Base-by-base conservation (phyloP, 2,329 filamentous ascomycete species). In the Lasiodiplodia gonubiensis region DNA sequence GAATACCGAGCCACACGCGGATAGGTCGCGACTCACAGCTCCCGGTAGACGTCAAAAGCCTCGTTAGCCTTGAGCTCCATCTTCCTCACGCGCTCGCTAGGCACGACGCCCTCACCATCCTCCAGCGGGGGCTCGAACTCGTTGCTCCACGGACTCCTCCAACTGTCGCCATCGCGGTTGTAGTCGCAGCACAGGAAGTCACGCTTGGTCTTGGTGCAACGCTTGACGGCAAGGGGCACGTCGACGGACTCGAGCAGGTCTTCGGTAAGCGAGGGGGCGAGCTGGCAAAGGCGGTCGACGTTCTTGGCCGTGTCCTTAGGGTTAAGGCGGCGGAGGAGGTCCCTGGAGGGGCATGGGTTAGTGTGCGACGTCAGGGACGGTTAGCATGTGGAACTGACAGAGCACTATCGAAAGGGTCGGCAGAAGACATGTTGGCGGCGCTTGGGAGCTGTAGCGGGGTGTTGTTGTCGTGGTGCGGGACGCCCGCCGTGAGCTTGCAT, bases 181-280 rank as follows among this genome's bases (percentile, higher is more conserved):
- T 99, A 99, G 86, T 99, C 95, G 86, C 95, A 99, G 76, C 97
- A 91, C 63, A 99, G 89, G 84, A 97, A 99, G 82, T 98, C 95
- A 73, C 94, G 92, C 74, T 93, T 93, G 37, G 92, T 91, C 81
- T 94, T 92, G 73, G 89, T 88, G 85, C 95, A 98, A 72, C 92
- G 91, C 74, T 91, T 90, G 70, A 96, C 87, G 68, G 91, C 89
- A 67, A 99, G 90, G 27, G 95, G 95, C 80, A 98, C 94, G 81
- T 99, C 95, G 74, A 99, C 95, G 27, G 94, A 97, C 72, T 94
- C 95, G 71, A 99, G 92, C 52, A 99, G 92, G 79, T 99, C 95
- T 85, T 99, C 95, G 76, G 94, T 95, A 69, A 99, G 90, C 73
- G 94, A 90, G 18, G 95, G 95, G 53, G 93, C 91, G 70, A 99